Conservation (phyloP, 202 grass and related monocot species). For the Bolboschoenoplectus hybrid region DNA sequence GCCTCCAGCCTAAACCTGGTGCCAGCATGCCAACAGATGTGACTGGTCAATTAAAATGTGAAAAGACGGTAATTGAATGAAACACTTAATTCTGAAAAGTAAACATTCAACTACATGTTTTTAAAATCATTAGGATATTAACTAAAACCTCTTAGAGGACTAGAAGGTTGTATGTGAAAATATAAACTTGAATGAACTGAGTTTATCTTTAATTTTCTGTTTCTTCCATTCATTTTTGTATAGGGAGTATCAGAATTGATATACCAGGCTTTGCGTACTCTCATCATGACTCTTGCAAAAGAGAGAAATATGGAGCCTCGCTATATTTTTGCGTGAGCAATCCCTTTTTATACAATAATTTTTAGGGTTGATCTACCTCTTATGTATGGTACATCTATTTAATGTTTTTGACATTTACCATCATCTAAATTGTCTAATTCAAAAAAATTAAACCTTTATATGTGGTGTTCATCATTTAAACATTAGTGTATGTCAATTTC, state of each 20-base stretch:
- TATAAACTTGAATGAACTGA: conserved; percentile 17
- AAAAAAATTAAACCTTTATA: not conserved
- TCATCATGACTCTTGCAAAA: conserved; percentile 42
- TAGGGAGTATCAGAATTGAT: conserved; percentile 41
- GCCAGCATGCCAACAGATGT: conserved; percentile 39
- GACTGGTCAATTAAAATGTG: conserved; percentile 49
- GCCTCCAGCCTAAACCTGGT: conserved; percentile 36
- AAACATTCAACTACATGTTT: conserved; percentile 25
- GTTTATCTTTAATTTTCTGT: not conserved
- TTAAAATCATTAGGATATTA: not conserved
- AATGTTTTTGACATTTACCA: conserved; percentile 3
- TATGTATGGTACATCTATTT: not conserved
- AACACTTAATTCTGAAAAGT: not conserved
- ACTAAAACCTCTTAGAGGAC: not conserved
- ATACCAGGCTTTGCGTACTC: conserved; percentile 48
- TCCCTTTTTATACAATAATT: conserved; percentile 22
- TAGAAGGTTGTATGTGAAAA: conserved; percentile 15
- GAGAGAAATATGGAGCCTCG: conserved; percentile 40
- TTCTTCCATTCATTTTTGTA: not conserved
- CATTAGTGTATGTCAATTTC: not conserved
- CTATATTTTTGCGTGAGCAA: conserved; percentile 47
- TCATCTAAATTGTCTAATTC: conserved; percentile 3
- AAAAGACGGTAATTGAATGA: conserved; percentile 36
- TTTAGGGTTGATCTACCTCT: not conserved
- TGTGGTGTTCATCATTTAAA: not conserved